Base-by-base conservation (phyloP, 345 rosid genomes). In the Pistacia atlantica region DNA sequence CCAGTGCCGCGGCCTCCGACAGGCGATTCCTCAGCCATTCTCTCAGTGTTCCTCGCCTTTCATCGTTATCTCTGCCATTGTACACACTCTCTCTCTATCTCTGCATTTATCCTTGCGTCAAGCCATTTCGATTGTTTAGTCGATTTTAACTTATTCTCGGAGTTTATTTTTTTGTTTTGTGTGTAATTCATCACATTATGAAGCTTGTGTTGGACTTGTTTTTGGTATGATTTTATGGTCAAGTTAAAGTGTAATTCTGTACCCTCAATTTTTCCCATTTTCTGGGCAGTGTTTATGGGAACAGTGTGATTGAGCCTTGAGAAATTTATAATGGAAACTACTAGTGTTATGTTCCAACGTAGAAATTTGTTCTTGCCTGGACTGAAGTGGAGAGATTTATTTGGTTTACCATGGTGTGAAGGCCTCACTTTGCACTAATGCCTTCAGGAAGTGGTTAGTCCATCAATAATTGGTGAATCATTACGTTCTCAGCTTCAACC, bases 1-100 rank as follows among this genome's bases (percentile, higher is more conserved):
- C 54, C 73, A 11, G 90, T 25, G 55, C 74, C 65, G 22, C 85
- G 67, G 1, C 79, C 82, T 4, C 87, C 78, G 14, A 12, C 61
- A 1, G 76, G 87, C 37, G 84, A 76, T 74, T 61, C 69, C 63
- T 67, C 83, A 42, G 61, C 82, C 8, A 69, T 86, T 22, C 49
- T 75, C 80, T 1, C 87, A 7, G 71, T 82, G 2, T 86, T 91
- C 46, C 62, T 88, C 68, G 55, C 72, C 72, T 55, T 81, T 89
- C 62, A 28, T 76, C 51, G 92, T 77, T 57, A 65, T 91, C 73
- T 56, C 84, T 61, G 76, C 81, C 20, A 28, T 82, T 80, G 97
- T 91, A 85, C 66, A 57, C 74, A 38, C 51, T 71, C 63, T 11
- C 63, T 11, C n/a, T 49, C 49, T 38, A 58, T 73, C 35, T 3